phyloP scores from a whole-genome alignment of 176 grass and related monocot genomes.

The Echinochloa phyllopogon region DNA sequence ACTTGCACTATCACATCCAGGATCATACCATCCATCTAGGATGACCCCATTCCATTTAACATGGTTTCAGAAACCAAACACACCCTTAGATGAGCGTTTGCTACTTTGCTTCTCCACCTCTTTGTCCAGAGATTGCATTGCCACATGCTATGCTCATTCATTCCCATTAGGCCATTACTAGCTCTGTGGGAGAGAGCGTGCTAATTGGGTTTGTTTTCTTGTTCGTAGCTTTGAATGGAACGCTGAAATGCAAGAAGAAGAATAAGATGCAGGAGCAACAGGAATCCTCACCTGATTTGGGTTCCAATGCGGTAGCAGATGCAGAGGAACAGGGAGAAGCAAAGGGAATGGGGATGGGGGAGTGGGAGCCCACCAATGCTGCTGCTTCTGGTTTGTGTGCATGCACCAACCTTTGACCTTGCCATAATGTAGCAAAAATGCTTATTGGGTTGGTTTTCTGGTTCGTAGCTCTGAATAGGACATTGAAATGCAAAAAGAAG shows the following conservation, averaged over 20 bases:
- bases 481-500: background rate
- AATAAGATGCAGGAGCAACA: background rate
- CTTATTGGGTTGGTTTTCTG: background rate
- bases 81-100: background rate
- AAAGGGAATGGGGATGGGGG: background rate
- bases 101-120: background rate
- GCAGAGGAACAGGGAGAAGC: background rate
- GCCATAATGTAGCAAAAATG: background rate
- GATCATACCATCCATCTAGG: too few relatives aligned
- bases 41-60: too few relatives aligned
- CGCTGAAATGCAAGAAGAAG: constrained; percentile 1
- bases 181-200: background rate
- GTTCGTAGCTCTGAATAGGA: background rate
- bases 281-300: background rate
- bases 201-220: background rate
- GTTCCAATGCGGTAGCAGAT: background rate
- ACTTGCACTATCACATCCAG: too few relatives aligned
- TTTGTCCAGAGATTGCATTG: background rate
- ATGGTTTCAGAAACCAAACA: too few relatives aligned
- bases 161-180: background rate
- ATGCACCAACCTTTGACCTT: background rate
- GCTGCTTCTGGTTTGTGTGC: background rate
- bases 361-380: background rate
- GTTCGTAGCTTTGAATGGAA: background rate
- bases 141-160: background rate